A percentile compares a stretch with the other conserved stretches of the same genome.
Conservation (phyloP, 2,329 filamentous ascomycete species). For the Colletotrichum tabaci region DNA sequence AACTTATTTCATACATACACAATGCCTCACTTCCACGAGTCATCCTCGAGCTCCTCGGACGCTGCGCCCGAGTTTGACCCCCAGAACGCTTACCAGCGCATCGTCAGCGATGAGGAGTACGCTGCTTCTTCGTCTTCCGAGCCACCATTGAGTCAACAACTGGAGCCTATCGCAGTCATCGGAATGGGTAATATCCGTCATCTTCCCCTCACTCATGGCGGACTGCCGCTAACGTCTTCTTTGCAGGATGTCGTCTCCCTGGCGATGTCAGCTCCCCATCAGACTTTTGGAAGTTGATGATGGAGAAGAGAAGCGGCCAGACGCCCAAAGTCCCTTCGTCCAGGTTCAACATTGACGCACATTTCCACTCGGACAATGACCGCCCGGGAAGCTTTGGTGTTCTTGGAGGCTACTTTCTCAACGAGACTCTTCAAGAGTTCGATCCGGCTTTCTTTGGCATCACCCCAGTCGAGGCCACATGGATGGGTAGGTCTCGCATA, state of each 20-base stretch:
- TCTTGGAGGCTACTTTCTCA: conserved; percentile 48
- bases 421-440: conserved; percentile 49
- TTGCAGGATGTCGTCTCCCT: conserved; percentile 54
- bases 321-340: conserved; percentile 40
- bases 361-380: conserved; percentile 44
- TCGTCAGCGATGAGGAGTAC: not conserved
- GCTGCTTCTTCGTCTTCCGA: not conserved
- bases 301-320: conserved; percentile 2
- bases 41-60: no score
- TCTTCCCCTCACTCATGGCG: no score
- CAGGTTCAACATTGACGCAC: conserved; percentile 47
- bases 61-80: no score
- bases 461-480: conserved; percentile 54
- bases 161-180: conserved; percentile 57
- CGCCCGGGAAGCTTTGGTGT: conserved; percentile 44
- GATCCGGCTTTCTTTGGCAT: conserved; percentile 59
- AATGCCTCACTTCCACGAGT: no score
- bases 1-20: no score
- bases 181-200: conserved; percentile 45
- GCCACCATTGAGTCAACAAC: conserved; percentile 5
- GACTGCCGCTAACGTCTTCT: no score
- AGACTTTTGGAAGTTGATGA: conserved; percentile 54
- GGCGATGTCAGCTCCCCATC: conserved; percentile 51
- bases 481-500: conserved; percentile 44
- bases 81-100: conserved; percentile 19